phyloP scores from a whole-genome alignment of 169 alveolate species.

The Perkinsus marinus region DNA sequence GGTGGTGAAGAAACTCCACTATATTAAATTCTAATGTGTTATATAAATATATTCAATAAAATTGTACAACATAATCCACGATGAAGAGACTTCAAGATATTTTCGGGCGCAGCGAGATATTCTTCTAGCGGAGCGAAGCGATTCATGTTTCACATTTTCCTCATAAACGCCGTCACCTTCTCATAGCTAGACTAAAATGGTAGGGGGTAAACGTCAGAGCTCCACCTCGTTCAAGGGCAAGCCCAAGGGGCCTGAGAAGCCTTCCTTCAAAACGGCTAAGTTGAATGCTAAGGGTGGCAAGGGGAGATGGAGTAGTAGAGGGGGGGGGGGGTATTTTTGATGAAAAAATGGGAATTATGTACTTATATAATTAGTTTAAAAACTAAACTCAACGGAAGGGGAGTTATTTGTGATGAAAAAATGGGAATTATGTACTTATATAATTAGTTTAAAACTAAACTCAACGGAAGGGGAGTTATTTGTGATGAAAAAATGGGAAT shows the following conservation, averaged over 20 bases:
- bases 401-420: not conserved
- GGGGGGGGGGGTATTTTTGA: not conserved
- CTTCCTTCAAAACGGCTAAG: not conserved
- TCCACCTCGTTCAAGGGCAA: not conserved
- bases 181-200: not conserved
- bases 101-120: no score
- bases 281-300: not conserved
- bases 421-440: not conserved
- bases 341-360: not conserved
- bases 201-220: not conserved
- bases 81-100: no score
- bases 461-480: not conserved
- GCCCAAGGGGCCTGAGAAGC: not conserved
- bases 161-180: no score
- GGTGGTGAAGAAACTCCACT: no score
- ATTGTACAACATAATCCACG: no score
- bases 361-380: not conserved
- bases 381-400: not conserved
- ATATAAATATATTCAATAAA: no score
- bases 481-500: not conserved
- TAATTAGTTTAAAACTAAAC: not conserved
- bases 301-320: not conserved
- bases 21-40: no score
- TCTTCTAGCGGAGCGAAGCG: no score
- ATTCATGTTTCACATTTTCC: no score